Percentiles rank a stretch among this genome's conserved stretches.
phyloP scores from a whole-genome alignment of 78 protist species.

The Dictyostelium capitatum region DNA sequence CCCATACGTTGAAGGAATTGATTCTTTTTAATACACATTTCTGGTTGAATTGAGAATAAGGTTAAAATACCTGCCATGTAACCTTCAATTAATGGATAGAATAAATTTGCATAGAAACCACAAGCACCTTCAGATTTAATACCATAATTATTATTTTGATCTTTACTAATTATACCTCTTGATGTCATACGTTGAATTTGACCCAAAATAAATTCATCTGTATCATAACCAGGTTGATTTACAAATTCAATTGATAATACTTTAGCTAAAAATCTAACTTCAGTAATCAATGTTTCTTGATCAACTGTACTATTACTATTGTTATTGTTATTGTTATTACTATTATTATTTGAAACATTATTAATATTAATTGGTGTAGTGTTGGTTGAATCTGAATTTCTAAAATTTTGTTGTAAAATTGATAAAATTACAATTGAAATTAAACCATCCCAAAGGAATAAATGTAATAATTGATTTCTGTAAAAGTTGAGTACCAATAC shows the following conservation, averaged over 20 bases:
- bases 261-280: slow-evolving; percentile 65
- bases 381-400: not conserved
- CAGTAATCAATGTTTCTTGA: slow-evolving; percentile 39
- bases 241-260: slow-evolving; percentile 76
- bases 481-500: slow-evolving; percentile 59
- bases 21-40: slow-evolving; percentile 67
- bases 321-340: not conserved
- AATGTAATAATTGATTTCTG: slow-evolving; percentile 78
- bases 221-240: slow-evolving; percentile 59
- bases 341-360: not conserved
- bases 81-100: slow-evolving; percentile 86
- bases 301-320: not conserved
- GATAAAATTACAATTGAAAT: slow-evolving; percentile 48
- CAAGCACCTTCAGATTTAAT: slow-evolving; percentile 50
- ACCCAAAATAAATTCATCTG: slow-evolving; percentile 28
- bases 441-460: slow-evolving; percentile 83
- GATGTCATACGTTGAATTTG: slow-evolving; percentile 38
- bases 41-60: slow-evolving; percentile 83
- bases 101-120: slow-evolving; percentile 63
- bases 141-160: slow-evolving; percentile 1
- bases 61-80: slow-evolving; percentile 77
- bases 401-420: not conserved
- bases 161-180: slow-evolving; percentile 38
- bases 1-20: slow-evolving; percentile 75
- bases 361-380: slow-evolving; percentile 9